A percentile compares a stretch with the other conserved stretches of the same genome.
These are phyloP conservation scores for Endocalyx cinctus DNA, from an alignment of 2,329 filamentous ascomycete species.

Conservation along the genomic window DNA sequence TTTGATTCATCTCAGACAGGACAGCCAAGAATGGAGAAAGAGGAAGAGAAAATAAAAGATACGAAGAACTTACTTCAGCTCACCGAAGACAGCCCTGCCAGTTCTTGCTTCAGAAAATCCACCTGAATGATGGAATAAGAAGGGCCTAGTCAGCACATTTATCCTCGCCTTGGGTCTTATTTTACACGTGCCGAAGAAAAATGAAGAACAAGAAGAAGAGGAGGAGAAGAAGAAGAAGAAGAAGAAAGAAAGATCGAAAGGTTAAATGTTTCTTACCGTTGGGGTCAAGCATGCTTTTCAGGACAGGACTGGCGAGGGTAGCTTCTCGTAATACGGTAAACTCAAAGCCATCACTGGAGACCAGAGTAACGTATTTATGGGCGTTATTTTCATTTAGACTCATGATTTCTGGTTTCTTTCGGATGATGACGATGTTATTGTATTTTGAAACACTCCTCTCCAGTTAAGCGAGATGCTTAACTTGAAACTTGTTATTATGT, in stretches of 20 bases:
- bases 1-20: slow-evolving; percentile 32
- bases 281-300: slow-evolving; percentile 71
- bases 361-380: slow-evolving; percentile 71
- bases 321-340: slow-evolving; percentile 71
- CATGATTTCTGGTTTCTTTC: no score
- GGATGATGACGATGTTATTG: slow-evolving; percentile 2
- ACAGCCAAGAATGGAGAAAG: slow-evolving; percentile 1
- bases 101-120: slow-evolving; percentile 62
- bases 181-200: no score
- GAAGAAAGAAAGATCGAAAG: neutral
- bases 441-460: no score
- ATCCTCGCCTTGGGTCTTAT: no score
- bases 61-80: slow-evolving; percentile 61
- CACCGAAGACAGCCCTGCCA: slow-evolving; percentile 63
- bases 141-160: no score
- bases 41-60: slow-evolving; percentile 2
- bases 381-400: no score
- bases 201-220: slow-evolving; percentile 7
- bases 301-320: slow-evolving; percentile 63
- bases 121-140: no score
- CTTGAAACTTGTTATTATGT: no score
- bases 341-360: slow-evolving; percentile 72
- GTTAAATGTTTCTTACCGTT: slow-evolving; percentile 44
- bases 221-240: slow-evolving; percentile 12
- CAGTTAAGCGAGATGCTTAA: no score